phyloP scores from a whole-genome alignment of 371 early-diverging fungal species.

The Apophysomyces variabilis region DNA sequence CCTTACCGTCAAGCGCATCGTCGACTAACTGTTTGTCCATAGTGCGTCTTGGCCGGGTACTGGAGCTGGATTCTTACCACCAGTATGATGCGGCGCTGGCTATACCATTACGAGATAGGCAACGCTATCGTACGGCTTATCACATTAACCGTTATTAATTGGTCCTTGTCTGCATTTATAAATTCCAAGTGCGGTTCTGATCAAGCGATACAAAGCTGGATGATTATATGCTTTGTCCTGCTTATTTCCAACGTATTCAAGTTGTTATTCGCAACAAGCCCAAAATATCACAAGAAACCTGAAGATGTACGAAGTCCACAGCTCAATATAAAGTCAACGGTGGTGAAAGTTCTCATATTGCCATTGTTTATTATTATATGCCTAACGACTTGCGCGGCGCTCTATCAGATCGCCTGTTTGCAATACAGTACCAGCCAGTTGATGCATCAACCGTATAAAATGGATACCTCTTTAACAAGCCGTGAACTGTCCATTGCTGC shows the following conservation, averaged over 20 bases:
- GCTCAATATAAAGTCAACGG: conserved; percentile 44
- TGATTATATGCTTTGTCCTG: conserved; percentile 52
- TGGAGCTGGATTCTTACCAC: conserved; percentile 66
- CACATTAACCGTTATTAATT: conserved; percentile 55
- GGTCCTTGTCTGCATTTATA: conserved; percentile 55
- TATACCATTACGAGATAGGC: conserved; percentile 62
- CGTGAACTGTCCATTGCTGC: conserved; percentile 21
- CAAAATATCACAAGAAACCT: conserved; percentile 47
- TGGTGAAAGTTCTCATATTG: conserved; percentile 50
- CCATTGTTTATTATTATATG: conserved; percentile 55
- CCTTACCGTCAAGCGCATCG: not conserved
- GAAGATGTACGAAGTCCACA: conserved; percentile 44
- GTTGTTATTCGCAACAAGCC: conserved; percentile 51
- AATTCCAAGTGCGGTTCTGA: conserved; percentile 45
- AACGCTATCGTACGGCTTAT: conserved; percentile 63
- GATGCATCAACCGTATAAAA: conserved; percentile 37
- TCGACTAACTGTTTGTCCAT: not conserved
- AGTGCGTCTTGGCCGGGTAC: conserved; percentile 61
- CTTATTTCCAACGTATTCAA: conserved; percentile 55
- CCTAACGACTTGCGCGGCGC: conserved; percentile 53
- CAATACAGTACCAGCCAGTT: conserved; percentile 49
- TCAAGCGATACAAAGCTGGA: conserved; percentile 59
- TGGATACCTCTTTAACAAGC: conserved; percentile 28
- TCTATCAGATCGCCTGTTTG: conserved; percentile 50
- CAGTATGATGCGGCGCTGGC: conserved; percentile 65